Evolutionary conservation across 306 rosid species (phyloP).

Genomic region (Pyrus bretschneideri): DNA sequence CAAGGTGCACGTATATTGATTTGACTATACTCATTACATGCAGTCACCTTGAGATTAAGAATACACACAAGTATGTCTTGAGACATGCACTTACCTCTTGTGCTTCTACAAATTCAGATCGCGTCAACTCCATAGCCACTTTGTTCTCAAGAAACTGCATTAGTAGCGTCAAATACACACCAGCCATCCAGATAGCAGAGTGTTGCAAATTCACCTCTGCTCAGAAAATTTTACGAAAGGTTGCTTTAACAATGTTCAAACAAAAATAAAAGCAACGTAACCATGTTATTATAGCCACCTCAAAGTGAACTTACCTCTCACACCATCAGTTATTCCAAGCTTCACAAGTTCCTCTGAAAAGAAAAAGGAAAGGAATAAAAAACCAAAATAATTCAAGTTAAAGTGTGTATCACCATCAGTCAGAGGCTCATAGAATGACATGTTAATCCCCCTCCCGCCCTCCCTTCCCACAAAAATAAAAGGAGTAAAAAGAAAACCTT

Average conservation of each 20-base stretch:
- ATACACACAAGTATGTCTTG: not conserved
- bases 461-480: not conserved
- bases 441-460: not conserved
- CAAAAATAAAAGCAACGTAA: slow-evolving; percentile 12
- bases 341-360: slow-evolving; percentile 76
- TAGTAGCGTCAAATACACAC: slow-evolving; percentile 84
- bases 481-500: slow-evolving; percentile 43
- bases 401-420: slow-evolving; percentile 6
- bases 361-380: not conserved
- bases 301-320: slow-evolving; percentile 62
- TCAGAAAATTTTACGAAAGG: slow-evolving; percentile 25
- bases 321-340: slow-evolving; percentile 89
- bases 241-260: slow-evolving; percentile 13
- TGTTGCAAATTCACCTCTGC: slow-evolving; percentile 93
- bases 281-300: slow-evolving; percentile 3
- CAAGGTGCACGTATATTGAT: slow-evolving; percentile 8
- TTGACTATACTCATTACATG: not conserved
- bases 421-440: not conserved
- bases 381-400: not conserved
- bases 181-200: slow-evolving; percentile 97
- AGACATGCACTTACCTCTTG: slow-evolving; percentile 61
- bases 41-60: not conserved
- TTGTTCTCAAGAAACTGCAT: slow-evolving; percentile 97
- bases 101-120: slow-evolving; percentile 86
- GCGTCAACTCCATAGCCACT: slow-evolving; percentile 89